phyloP scores from a whole-genome alignment of 352 stramenopile genomes.

The Globisporangium acanthophoron region DNA sequence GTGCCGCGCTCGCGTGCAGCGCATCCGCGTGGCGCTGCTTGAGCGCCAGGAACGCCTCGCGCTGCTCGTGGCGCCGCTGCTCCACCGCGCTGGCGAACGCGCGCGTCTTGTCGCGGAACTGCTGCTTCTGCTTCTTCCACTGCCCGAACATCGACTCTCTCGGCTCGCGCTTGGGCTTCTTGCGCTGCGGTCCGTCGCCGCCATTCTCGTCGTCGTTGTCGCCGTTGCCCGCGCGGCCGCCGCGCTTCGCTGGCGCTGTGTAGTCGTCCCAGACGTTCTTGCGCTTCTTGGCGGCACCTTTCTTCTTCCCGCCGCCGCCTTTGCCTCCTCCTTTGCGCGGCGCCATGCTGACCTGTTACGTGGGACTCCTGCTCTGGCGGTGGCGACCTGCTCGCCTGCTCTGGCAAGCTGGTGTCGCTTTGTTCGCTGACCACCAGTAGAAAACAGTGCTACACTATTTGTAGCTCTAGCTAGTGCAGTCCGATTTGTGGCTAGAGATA shows the following conservation, averaged over 20 bases:
- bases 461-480: no score
- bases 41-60: constrained; percentile 29
- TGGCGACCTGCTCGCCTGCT: no score
- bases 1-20: constrained; percentile 26
- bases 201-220: constrained; percentile 8
- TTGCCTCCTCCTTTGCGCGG: constrained; percentile 17
- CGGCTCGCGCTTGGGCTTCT: constrained; percentile 14
- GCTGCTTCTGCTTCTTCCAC: constrained; percentile 68
- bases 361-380: no score
- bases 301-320: constrained; percentile 28
- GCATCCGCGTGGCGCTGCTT: constrained; percentile 28
- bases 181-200: constrained; percentile 6
- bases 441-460: no score
- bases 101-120: constrained; percentile 30
- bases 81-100: constrained; percentile 38
- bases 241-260: constrained; percentile 10
- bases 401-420: no score
- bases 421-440: no score
- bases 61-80: constrained; percentile 45
- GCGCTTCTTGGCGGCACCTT: constrained; percentile 34
- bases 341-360: constrained; percentile 14
- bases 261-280: constrained; percentile 56
- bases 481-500: no score
- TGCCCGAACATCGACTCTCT: constrained; percentile 65
- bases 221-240: not conserved